phyloP scores from a whole-genome alignment of 2,329 filamentous ascomycete genomes.

The Zalaria obscura region DNA sequence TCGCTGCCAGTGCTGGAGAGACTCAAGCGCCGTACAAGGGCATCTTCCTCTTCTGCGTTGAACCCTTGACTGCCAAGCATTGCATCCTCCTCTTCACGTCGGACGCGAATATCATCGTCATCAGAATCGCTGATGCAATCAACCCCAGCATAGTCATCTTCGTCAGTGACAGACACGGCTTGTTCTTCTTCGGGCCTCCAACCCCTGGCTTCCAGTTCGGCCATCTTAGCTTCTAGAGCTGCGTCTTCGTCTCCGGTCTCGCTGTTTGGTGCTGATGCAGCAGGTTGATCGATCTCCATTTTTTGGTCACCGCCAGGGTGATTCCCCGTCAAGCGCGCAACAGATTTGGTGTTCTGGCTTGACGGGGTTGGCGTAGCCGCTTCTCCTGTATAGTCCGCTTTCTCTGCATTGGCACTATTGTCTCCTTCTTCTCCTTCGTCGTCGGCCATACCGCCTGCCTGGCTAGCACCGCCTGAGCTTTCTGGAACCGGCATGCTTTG shows the following conservation, averaged over 20 bases:
- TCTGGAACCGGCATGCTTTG: no score
- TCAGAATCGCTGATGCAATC: conserved; percentile 16
- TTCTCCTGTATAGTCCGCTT: conserved; percentile 10
- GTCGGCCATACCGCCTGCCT: conserved; percentile 5
- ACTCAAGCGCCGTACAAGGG: conserved; percentile 11
- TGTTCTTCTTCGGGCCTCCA: conserved; percentile 9
- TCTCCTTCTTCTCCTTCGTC: conserved; percentile 10
- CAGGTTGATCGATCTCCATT: conserved; percentile 3
- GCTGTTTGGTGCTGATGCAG: not conserved
- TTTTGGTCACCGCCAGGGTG: conserved; percentile 3
- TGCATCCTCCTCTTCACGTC: conserved; percentile 8
- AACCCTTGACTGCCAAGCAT: conserved; percentile 9
- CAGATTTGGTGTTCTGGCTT: conserved; percentile 1
- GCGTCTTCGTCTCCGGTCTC: conserved; percentile 7
- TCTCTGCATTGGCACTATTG: conserved; percentile 9
- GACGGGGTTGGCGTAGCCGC: conserved; percentile 6
- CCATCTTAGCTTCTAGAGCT: conserved; percentile 10
- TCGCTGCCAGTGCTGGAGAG: conserved; percentile 10
- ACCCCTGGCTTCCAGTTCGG: conserved; percentile 9
- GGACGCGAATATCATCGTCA: conserved; percentile 11
- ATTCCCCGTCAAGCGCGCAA: not conserved
- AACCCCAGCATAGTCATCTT: conserved; percentile 16
- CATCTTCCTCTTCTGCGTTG: conserved; percentile 7
- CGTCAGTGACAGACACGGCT: conserved; percentile 8
- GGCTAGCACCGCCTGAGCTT: no score